These are phyloP conservation scores for Lippia alba DNA, from an alignment of 305 asterid species.

Conservation along the genomic window DNA sequence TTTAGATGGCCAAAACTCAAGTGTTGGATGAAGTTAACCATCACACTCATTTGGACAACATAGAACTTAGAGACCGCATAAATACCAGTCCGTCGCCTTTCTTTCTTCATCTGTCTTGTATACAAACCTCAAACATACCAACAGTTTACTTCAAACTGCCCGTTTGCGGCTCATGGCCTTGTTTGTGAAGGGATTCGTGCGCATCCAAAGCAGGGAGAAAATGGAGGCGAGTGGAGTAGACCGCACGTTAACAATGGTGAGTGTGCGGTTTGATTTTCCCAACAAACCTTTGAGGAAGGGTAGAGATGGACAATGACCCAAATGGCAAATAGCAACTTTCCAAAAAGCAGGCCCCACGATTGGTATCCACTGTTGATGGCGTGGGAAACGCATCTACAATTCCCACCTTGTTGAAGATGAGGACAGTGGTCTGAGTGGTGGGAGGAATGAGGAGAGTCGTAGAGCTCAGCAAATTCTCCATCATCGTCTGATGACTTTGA, in stretches of 20 bases:
- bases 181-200: conserved; percentile 65
- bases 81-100: neutral
- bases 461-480: conserved; percentile 63
- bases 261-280: conserved; percentile 67
- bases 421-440: conserved; percentile 68
- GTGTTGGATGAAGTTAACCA: conserved; percentile 16
- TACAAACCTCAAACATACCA: conserved; percentile 17
- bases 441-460: conserved; percentile 74
- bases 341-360: conserved; percentile 73
- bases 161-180: conserved; percentile 47
- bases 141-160: conserved; percentile 69
- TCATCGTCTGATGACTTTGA: conserved; percentile 70
- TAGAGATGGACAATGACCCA: conserved; percentile 74
- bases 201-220: conserved; percentile 70
- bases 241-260: conserved; percentile 75
- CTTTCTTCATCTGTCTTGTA: conserved; percentile 1
- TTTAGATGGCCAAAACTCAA: neutral
- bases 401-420: conserved; percentile 61
- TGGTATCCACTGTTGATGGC: conserved; percentile 73
- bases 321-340: conserved; percentile 59
- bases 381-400: conserved; percentile 63
- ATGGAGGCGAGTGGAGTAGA: conserved; percentile 68
- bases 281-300: conserved; percentile 67
- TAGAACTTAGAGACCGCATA: neutral
- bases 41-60: neutral